These are phyloP conservation scores for Usnea hakonensis DNA, from an alignment of 495 filamentous ascomycete genomes.

Conservation along the genomic window DNA sequence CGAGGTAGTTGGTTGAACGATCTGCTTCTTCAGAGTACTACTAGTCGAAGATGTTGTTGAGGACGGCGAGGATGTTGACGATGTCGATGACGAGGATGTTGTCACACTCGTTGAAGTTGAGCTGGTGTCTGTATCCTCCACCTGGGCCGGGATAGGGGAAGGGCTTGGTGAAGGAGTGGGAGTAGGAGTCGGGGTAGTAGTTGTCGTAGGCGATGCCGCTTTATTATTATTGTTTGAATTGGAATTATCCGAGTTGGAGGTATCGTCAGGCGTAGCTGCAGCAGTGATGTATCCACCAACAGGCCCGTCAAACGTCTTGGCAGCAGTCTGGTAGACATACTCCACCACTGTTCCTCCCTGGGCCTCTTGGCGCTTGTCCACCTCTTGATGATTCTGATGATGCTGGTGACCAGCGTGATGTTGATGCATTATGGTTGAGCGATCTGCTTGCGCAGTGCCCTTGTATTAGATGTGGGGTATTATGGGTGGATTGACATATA, in stretches of 20 bases:
- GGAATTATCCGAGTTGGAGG: slow-evolving; percentile 9
- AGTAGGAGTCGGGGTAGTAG: neutral
- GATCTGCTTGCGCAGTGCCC: slow-evolving; percentile 17
- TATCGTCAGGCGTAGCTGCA: slow-evolving; percentile 18
- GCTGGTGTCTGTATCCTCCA: neutral
- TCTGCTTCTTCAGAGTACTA: neutral
- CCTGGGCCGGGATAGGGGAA: neutral
- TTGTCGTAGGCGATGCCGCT: neutral
- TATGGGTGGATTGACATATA: neutral
- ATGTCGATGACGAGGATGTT: neutral
- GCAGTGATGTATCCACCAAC: slow-evolving; percentile 49
- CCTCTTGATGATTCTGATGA: slow-evolving; percentile 7
- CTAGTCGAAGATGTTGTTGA: neutral
- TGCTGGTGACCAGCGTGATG: slow-evolving; percentile 29
- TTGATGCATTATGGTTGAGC: slow-evolving; percentile 23
- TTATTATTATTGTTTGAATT: slow-evolving; percentile 11
- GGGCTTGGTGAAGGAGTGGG: neutral
- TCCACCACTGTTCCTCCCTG: slow-evolving; percentile 35
- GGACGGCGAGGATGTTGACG: neutral
- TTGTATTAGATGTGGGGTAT: slow-evolving; percentile 9
- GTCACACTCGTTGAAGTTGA: neutral
- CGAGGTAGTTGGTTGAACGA: slow-evolving; percentile 2
- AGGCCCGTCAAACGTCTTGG: slow-evolving; percentile 47
- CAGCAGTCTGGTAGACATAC: slow-evolving; percentile 49
- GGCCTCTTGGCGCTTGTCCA: slow-evolving; percentile 21